Evolutionary conservation across 75 land plant genomes (phyloP).

Genomic region (Larix kaempferi): DNA sequence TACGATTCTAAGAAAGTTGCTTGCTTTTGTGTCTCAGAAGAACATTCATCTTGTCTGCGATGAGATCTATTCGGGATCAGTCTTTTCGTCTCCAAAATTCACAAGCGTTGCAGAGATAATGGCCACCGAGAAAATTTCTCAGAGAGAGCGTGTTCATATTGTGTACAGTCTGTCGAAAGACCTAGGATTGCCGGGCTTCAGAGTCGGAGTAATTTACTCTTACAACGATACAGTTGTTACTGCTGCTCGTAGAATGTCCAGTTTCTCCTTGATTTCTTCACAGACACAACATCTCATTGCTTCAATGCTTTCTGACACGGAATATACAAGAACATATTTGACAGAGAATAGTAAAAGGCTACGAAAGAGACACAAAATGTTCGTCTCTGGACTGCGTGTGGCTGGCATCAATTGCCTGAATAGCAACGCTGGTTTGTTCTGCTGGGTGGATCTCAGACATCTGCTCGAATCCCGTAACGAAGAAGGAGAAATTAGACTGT

Average conservation of each 20-base stretch:
- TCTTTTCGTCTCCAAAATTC: conserved; percentile 38
- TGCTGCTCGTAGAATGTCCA: conserved; percentile 63
- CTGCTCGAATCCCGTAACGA: conserved; percentile 26
- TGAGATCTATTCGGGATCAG: conserved; percentile 52
- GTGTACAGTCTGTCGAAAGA: conserved; percentile 86
- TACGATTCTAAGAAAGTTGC: conserved; percentile 14
- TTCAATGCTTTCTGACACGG: conserved; percentile 50
- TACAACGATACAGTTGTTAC: conserved; percentile 64
- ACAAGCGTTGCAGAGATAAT: conserved; percentile 73
- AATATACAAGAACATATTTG: conserved; percentile 40
- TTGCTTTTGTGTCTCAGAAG: conserved; percentile 22
- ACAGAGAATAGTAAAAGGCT: conserved; percentile 49
- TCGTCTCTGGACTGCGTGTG: conserved; percentile 28
- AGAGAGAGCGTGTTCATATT: conserved; percentile 30
- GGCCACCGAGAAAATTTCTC: conserved; percentile 43
- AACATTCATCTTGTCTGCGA: conserved; percentile 40
- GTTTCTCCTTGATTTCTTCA: conserved; percentile 64
- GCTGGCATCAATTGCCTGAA: conserved; percentile 39
- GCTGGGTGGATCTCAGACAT: conserved; percentile 72
- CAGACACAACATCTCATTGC: conserved; percentile 63
- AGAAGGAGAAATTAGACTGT: conserved; percentile 64
- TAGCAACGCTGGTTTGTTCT: conserved; percentile 68
- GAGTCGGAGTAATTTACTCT: conserved; percentile 75
- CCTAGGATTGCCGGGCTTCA: conserved; percentile 75
- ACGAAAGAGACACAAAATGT: conserved; percentile 29